Conservation (phyloP, 495 filamentous ascomycete genomes). For the Durotheca rogersii region DNA sequence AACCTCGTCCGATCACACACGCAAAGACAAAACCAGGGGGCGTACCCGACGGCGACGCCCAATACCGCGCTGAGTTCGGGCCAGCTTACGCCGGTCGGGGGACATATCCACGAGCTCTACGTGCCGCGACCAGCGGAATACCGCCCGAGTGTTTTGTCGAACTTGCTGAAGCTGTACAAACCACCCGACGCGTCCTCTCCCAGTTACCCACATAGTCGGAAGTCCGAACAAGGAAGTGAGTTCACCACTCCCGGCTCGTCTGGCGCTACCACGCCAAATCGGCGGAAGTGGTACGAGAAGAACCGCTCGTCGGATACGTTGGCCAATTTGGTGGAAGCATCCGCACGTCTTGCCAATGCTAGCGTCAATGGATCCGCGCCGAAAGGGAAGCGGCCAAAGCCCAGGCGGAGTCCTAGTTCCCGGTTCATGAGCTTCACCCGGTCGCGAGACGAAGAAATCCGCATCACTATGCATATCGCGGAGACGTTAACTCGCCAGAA, state of each 20-base stretch:
- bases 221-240: conserved; percentile 32
- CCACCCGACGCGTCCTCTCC: conserved; percentile 26
- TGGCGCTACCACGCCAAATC: conserved; percentile 56
- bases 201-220: conserved; percentile 30
- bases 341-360: conserved; percentile 50
- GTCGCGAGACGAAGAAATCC: conserved; percentile 62
- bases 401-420: conserved; percentile 38
- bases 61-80: conserved; percentile 53
- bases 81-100: conserved; percentile 59
- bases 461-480: conserved; percentile 88
- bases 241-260: conserved; percentile 42
- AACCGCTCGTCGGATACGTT: conserved; percentile 50
- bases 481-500: conserved; percentile 76
- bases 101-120: conserved; percentile 62
- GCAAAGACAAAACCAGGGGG: conserved; percentile 22
- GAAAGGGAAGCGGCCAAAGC: conserved; percentile 45
- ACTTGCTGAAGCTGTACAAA: conserved; percentile 74
- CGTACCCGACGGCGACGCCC: conserved; percentile 19
- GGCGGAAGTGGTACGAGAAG: conserved; percentile 62
- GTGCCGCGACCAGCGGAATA: conserved; percentile 68
- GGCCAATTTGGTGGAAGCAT: conserved; percentile 58
- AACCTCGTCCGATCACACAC: conserved; percentile 57
- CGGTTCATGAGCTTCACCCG: conserved; percentile 43
- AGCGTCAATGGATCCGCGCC: conserved; percentile 37
- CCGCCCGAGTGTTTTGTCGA: conserved; percentile 73